These are phyloP conservation scores for Mallotus japonicus DNA, from an alignment of 441 rosid genomes.

Conservation along the genomic window DNA sequence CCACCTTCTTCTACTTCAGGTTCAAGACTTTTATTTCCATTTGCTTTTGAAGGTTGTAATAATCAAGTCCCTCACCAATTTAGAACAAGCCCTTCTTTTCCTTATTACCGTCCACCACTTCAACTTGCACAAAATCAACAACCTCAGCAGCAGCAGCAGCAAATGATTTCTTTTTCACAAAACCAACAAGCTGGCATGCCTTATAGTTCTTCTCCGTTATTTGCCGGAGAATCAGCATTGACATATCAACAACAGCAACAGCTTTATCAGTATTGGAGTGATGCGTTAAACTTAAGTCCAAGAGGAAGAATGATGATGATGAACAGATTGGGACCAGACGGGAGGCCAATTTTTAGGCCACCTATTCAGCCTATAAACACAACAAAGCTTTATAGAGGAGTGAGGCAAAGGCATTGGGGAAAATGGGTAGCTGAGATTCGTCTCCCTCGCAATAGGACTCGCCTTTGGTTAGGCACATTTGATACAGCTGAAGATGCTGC, in stretches of 20 bases:
- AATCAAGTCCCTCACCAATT: conserved; percentile 39
- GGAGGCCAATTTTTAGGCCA: conserved; percentile 49
- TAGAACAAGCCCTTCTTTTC: conserved; percentile 27
- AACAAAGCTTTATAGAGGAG: conserved; percentile 85
- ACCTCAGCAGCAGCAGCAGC: conserved; percentile 45
- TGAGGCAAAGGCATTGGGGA: conserved; percentile 96
- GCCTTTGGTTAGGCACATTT: conserved; percentile 95
- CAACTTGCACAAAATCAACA: conserved; percentile 36
- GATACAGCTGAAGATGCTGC: conserved; percentile 92
- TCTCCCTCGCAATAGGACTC: conserved; percentile 81
- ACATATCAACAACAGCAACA: conserved; percentile 55
- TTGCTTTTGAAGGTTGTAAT: conserved; percentile 44
- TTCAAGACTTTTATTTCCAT: conserved; percentile 51
- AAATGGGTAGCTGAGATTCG: conserved; percentile 98
- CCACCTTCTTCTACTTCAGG: conserved; percentile 36
- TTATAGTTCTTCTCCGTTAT: conserved; percentile 29
- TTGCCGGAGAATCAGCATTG: conserved; percentile 30
- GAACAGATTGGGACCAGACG: conserved; percentile 58
- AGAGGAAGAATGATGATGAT: conserved; percentile 77
- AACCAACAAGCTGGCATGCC: conserved; percentile 36
- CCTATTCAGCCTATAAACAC: conserved; percentile 59
- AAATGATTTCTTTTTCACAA: conserved; percentile 75
- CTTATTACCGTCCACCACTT: conserved; percentile 29
- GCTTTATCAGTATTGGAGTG: conserved; percentile 58
- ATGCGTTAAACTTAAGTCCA: conserved; percentile 59